These are phyloP conservation scores for Xerophyta viscosa DNA, from an alignment of 106 monocot species.

Conservation along the genomic window DNA sequence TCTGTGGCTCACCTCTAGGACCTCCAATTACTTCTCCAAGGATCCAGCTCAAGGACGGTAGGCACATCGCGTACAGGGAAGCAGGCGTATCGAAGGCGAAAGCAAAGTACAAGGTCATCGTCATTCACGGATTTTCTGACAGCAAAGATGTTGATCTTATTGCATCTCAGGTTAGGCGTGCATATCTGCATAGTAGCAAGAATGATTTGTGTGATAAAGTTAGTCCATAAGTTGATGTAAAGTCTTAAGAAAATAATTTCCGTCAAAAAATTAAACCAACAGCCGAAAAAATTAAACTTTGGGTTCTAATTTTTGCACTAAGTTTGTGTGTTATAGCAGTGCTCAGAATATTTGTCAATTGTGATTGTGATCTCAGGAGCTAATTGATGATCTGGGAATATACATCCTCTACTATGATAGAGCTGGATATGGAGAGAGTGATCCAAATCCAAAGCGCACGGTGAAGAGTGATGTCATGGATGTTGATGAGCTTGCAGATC, in stretches of 20 bases:
- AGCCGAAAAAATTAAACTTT: no score
- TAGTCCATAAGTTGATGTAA: no score
- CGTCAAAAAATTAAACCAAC: no score
- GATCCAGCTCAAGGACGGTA: conserved; percentile 71
- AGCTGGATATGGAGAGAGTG: conserved; percentile 91
- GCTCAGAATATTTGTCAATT: no score
- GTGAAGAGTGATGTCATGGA: conserved; percentile 57
- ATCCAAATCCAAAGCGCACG: conserved; percentile 54
- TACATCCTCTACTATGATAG: conserved; percentile 67
- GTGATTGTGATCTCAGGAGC: conserved; percentile 27
- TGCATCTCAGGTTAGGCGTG: no score
- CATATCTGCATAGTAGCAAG: neutral
- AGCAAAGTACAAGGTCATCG: conserved; percentile 58
- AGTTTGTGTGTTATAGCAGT: no score
- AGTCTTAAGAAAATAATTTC: no score
- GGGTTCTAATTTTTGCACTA: no score
- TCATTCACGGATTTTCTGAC: conserved; percentile 52
- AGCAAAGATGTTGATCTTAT: conserved; percentile 20
- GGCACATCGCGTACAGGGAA: conserved; percentile 74
- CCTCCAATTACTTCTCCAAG: conserved; percentile 58
- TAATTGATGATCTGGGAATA: conserved; percentile 46
- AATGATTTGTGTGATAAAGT: no score
- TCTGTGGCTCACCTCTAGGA: conserved; percentile 50
- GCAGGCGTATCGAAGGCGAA: conserved; percentile 53
- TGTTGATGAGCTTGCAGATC: conserved; percentile 75